Percentiles rank a stretch among this genome's conserved stretches.
phyloP scores from a whole-genome alignment of 2,329 filamentous ascomycete species.

The Exophiala spinifera region DNA sequence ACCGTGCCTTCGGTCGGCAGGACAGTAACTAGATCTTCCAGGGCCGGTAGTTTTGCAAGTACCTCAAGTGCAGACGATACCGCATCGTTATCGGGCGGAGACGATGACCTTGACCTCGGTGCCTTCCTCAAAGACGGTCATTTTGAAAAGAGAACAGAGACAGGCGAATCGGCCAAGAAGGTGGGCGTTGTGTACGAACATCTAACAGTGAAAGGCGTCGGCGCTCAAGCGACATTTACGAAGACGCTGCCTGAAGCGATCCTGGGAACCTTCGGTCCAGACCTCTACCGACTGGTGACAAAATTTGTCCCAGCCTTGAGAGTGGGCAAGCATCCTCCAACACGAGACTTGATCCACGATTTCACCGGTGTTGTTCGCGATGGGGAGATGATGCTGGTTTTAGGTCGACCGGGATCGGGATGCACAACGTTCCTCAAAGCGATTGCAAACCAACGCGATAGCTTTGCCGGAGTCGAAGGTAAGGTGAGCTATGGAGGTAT shows the following conservation, averaged over 20 bases:
- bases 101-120: constrained; percentile 61
- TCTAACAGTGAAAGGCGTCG: constrained; percentile 69
- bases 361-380: constrained; percentile 66
- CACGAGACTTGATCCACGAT: constrained; percentile 59
- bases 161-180: constrained; percentile 67
- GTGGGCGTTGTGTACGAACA: constrained; percentile 75
- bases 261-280: constrained; percentile 74
- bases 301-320: constrained; percentile 52
- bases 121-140: constrained; percentile 71
- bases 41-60: constrained; percentile 36
- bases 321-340: constrained; percentile 48
- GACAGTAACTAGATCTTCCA: constrained; percentile 12
- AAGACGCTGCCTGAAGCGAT: constrained; percentile 71
- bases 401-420: constrained; percentile 70
- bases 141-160: constrained; percentile 67
- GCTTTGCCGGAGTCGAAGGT: constrained; percentile 65
- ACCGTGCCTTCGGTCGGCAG: constrained; percentile 13
- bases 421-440: constrained; percentile 76
- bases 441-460: constrained; percentile 66
- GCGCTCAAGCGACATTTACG: constrained; percentile 65
- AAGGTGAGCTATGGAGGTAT: constrained; percentile 72
- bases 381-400: constrained; percentile 69
- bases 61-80: constrained; percentile 39
- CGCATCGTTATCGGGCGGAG: constrained; percentile 32
- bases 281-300: constrained; percentile 65